Evolutionary conservation across 2,329 filamentous ascomycete species (phyloP).

Genomic region (Zymoseptoria brevis): DNA sequence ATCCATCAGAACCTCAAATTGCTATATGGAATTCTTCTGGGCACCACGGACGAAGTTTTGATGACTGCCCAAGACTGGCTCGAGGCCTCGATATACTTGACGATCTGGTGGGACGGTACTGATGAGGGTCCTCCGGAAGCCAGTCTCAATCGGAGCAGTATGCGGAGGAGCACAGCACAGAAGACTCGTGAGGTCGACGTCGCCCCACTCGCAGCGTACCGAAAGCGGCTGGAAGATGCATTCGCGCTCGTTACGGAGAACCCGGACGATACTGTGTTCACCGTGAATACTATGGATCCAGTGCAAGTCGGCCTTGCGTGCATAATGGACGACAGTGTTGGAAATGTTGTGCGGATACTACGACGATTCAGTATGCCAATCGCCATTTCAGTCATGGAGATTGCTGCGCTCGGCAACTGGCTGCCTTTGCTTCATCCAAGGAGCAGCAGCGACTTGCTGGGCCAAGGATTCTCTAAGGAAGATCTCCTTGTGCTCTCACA

Average conservation of each 20-base stretch:
- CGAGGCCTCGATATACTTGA: constrained; percentile 73
- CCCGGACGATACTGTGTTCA: constrained; percentile 58
- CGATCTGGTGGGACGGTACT: constrained; percentile 89
- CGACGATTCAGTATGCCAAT: constrained; percentile 74
- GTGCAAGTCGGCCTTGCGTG: constrained; percentile 77
- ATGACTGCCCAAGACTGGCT: constrained; percentile 81
- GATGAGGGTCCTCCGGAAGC: constrained; percentile 43
- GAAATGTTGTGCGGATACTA: constrained; percentile 66
- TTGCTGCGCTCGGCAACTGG: constrained; percentile 80
- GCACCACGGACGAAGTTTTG: constrained; percentile 66
- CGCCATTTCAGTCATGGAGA: constrained; percentile 69
- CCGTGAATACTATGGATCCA: constrained; percentile 65
- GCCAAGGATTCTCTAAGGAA: constrained; percentile 63
- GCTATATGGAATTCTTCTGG: constrained; percentile 73
- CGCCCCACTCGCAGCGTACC: constrained; percentile 58
- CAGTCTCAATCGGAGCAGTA: constrained; percentile 38
- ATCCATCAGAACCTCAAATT: constrained; percentile 78
- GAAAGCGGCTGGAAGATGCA: constrained; percentile 62
- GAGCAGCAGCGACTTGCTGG: constrained; percentile 45
- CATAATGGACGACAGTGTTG: constrained; percentile 72
- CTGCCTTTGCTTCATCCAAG: constrained; percentile 52
- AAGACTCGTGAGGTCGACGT: constrained; percentile 42
- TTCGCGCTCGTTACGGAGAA: constrained; percentile 60
- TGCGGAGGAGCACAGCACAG: constrained; percentile 29
- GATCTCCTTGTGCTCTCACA: constrained; percentile 77